Evolutionary conservation across 257 asterid genomes (phyloP).

Genomic region (Solanum medicagineum): DNA sequence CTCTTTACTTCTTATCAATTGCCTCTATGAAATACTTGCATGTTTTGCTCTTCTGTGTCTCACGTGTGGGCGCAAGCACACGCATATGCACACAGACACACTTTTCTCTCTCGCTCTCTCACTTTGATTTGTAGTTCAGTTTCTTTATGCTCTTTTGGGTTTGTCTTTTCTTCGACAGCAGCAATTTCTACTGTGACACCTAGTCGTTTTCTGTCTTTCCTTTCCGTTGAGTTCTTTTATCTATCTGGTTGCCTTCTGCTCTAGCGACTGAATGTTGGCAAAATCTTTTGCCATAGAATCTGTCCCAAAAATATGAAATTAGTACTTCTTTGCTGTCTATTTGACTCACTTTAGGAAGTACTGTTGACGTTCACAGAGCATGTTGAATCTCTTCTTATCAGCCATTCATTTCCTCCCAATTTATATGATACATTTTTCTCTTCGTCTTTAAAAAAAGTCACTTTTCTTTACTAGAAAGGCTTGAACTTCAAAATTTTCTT

Average conservation of each 20-base stretch:
- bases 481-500: too few relatives aligned
- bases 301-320: not conserved
- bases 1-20: not conserved
- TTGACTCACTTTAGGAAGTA: not conserved
- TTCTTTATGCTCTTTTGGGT: not conserved
- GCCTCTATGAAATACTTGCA: not conserved
- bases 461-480: too few relatives aligned
- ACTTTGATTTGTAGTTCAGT: too few relatives aligned
- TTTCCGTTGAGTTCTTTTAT: too few relatives aligned
- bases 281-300: not conserved
- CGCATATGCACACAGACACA: not conserved
- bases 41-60: not conserved
- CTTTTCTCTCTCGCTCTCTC: too few relatives aligned
- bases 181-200: not conserved
- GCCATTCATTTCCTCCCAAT: too few relatives aligned
- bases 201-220: not conserved
- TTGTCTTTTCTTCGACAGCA: not conserved
- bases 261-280: not conserved
- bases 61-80: not conserved
- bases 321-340: not conserved
- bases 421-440: too few relatives aligned
- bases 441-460: too few relatives aligned
- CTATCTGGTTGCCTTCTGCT: not conserved
- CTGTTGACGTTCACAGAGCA: not conserved
- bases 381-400: not conserved